A percentile compares a stretch with the other conserved stretches of the same genome.
Evolutionary conservation across 2,329 filamentous ascomycete species (phyloP).

Genomic region (Thyridium curvatum): DNA sequence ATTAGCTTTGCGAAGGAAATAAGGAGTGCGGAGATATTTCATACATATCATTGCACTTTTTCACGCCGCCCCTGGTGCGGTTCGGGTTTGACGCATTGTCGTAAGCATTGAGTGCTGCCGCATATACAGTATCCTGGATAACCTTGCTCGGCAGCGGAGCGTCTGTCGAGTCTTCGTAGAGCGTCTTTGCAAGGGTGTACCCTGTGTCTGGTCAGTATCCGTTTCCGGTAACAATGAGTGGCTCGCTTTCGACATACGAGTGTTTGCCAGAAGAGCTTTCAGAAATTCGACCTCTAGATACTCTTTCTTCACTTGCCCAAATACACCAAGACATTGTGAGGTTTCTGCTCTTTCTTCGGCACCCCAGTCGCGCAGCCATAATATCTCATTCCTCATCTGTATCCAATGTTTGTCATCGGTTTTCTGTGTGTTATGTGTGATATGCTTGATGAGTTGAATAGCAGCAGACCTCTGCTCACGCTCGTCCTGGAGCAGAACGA

Average conservation of each 20-base stretch:
- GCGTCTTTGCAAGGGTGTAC: constrained; percentile 54
- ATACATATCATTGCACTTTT: constrained; percentile 71
- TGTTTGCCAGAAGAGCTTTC: constrained; percentile 57
- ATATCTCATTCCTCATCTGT: constrained; percentile 53
- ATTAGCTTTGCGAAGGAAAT: background rate
- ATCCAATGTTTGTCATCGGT: constrained; percentile 61
- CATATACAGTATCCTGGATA: constrained; percentile 55
- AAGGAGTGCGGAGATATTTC: constrained; percentile 14
- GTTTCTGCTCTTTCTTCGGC: constrained; percentile 32
- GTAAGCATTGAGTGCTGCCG: constrained; percentile 62
- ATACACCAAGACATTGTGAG: constrained; percentile 34
- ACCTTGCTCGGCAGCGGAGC: constrained; percentile 40
- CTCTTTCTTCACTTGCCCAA: constrained; percentile 53
- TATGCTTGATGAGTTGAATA: constrained; percentile 48
- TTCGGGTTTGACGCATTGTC: constrained; percentile 82
- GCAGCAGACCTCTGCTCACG: constrained; percentile 59
- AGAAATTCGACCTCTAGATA: constrained; percentile 66
- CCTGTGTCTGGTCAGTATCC: constrained; percentile 31
- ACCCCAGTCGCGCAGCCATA: constrained; percentile 73
- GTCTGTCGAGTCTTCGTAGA: constrained; percentile 50
- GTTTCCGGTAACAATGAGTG: background rate
- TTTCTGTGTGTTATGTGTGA: constrained; percentile 43
- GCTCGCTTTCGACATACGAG: constrained; percentile 37
- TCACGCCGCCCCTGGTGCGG: constrained; percentile 66
- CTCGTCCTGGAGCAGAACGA: constrained; percentile 57